Evolutionary conservation across 2,329 filamentous ascomycete species (phyloP).

Genomic region (Aspergillus quadrilineatus): DNA sequence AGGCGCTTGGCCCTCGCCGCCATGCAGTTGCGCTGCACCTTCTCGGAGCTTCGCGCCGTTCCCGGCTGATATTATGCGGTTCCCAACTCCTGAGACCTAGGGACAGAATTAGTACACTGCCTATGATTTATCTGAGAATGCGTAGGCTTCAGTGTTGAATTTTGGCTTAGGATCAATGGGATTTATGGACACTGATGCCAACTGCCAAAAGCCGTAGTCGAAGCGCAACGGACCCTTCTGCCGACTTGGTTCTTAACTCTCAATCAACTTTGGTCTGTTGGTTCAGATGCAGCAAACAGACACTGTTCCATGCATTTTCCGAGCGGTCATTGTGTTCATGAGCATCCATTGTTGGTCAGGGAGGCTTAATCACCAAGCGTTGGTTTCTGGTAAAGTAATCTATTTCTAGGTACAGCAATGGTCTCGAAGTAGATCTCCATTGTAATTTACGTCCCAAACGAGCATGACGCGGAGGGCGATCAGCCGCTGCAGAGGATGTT

Average conservation of each 20-base stretch:
- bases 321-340: background rate
- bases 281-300: background rate
- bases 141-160: background rate
- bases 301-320: background rate
- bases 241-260: background rate
- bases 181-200: background rate
- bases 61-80: background rate
- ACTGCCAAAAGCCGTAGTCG: background rate
- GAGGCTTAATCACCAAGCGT: background rate
- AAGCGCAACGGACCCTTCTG: background rate
- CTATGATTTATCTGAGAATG: background rate
- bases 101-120: background rate
- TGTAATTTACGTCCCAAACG: slow-evolving; percentile 6
- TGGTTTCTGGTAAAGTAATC: slow-evolving; percentile 11
- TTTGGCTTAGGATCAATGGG: background rate
- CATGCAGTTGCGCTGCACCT: background rate
- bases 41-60: background rate
- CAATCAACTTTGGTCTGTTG: background rate
- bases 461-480: background rate
- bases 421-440: background rate
- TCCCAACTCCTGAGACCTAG: background rate
- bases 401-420: background rate
- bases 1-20: background rate
- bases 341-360: background rate
- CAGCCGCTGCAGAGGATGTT: background rate